phyloP scores from a whole-genome alignment of 257 asterid species.

The Solanum chilense region DNA sequence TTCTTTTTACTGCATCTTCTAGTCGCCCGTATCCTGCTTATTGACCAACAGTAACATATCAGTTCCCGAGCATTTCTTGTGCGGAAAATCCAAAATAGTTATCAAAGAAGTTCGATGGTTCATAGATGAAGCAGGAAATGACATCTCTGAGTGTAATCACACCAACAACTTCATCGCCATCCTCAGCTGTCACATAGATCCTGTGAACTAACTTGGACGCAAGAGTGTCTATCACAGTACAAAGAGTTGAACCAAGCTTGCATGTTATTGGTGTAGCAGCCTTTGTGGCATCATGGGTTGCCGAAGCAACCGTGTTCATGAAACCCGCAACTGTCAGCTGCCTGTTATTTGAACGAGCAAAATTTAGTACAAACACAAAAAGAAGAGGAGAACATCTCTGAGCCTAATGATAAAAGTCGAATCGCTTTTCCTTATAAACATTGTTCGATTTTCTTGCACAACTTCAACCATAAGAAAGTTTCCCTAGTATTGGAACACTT shows the following conservation, averaged over 20 bases:
- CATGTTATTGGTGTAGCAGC: constrained; percentile 61
- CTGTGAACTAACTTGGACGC: constrained; percentile 56
- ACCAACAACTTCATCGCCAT: constrained; percentile 31
- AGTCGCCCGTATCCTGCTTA: not conserved
- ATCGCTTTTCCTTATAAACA: not conserved
- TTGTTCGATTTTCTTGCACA: not conserved
- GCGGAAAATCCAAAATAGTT: constrained; percentile 58
- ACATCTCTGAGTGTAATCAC: constrained; percentile 83
- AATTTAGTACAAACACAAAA: not conserved
- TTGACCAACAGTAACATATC: not conserved
- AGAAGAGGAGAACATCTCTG: not conserved
- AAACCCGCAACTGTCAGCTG: constrained; percentile 61
- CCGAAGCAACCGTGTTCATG: constrained; percentile 37
- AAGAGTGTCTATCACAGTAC: constrained; percentile 51
- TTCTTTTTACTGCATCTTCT: not conserved
- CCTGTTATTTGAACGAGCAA: constrained; percentile 22
- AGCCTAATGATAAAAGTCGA: not conserved
- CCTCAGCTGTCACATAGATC: constrained; percentile 51
- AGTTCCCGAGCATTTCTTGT: constrained; percentile 34
- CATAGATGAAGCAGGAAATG: constrained; percentile 68
- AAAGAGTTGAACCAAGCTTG: constrained; percentile 49
- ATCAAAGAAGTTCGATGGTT: constrained; percentile 69
- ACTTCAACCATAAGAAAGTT: not conserved
- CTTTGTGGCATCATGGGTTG: constrained; percentile 24
- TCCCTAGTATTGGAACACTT: not conserved